Evolutionary conservation across 495 filamentous ascomycete species (phyloP), one percentile per base, ranked within the genome.

Genomic region (Melanomma pulvis-pyrius): DNA sequence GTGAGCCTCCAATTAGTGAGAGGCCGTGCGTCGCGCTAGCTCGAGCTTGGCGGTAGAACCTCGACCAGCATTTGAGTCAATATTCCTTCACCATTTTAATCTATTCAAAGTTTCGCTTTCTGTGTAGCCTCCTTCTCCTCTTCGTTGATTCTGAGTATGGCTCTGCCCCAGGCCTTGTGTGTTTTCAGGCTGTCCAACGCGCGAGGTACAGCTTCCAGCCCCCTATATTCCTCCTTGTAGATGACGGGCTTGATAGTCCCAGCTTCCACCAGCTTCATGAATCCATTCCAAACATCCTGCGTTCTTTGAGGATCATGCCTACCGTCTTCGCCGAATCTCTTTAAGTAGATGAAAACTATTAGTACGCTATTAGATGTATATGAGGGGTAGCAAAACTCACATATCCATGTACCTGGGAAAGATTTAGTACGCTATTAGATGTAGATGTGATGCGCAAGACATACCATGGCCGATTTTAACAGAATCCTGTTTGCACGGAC

Each of bases 311-410:
- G 71, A 50, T 68, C 59, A 28, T 74, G 58, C 28, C 79, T 60
- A 12, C 72, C 74, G 24, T 73, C 73, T 62, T 78, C 75, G 3
- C 75, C 75, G 63, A 75, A 77, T 48, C 75, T 59, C 69, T 70
- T 28, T 47, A 17, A 12, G 39, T 17, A n/a, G 9, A 15, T n/a
- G 8, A 44, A 15, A 11, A n/a, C n/a, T 2, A 44, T n/a, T 15
- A 44, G 3, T n/a, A 15, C 3, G 17, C 8, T 44, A 39, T 13
- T 19, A n/a, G 25, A 22, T 25, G 30, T 46, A 25, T 11, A 9
- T 1, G 30, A 29, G n/a, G 36, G 21, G 21, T 55, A n/a, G 30
- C 24, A 26, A 47, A 11, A 67, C 64, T 50, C 59, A 75, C 73
- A 63, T 81, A 78, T 19, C 76, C 76, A 25, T 73, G 44, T 17